These are phyloP conservation scores for Malus hybrid DNA, from an alignment of 331 rosid genomes.

Conservation along the genomic window DNA sequence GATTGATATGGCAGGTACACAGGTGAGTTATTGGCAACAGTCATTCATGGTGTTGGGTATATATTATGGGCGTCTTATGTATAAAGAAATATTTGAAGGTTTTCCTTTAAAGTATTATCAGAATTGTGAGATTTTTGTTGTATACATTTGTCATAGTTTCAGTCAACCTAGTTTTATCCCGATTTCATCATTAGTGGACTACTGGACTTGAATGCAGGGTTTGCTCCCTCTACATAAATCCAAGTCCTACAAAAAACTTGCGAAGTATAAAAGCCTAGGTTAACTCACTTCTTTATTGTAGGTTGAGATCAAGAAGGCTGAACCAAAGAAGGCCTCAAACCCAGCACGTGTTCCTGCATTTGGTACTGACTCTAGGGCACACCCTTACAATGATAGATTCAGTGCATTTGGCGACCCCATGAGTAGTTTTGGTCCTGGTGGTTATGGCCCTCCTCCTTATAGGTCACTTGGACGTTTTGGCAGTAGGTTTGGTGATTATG, in stretches of 20 bases:
- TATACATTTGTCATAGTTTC: neutral
- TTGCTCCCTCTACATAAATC: conserved; percentile 16
- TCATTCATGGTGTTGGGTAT: conserved; percentile 1
- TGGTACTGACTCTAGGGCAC: conserved; percentile 67
- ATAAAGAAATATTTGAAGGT: neutral
- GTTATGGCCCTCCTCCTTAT: conserved; percentile 48
- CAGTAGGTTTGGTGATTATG: conserved; percentile 49
- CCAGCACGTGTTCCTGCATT: conserved; percentile 50
- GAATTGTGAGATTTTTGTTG: neutral
- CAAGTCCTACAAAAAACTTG: conserved; percentile 19
- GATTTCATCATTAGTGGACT: neutral
- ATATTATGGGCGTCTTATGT: neutral
- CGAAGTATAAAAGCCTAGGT: conserved; percentile 37
- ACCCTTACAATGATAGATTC: conserved; percentile 49
- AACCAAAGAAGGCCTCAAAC: conserved; percentile 73
- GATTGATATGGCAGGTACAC: conserved; percentile 62
- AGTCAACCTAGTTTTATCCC: neutral
- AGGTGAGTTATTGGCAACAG: conserved; percentile 42
- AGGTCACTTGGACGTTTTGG: conserved; percentile 55
- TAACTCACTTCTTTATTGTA: conserved; percentile 67
- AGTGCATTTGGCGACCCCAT: conserved; percentile 42
- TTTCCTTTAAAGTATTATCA: neutral
- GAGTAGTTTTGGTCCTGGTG: conserved; percentile 36
- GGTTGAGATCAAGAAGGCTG: conserved; percentile 90
- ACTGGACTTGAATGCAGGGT: conserved; percentile 21